Conservation (phyloP, 441 rosid species). For the Omphalea diandra region DNA sequence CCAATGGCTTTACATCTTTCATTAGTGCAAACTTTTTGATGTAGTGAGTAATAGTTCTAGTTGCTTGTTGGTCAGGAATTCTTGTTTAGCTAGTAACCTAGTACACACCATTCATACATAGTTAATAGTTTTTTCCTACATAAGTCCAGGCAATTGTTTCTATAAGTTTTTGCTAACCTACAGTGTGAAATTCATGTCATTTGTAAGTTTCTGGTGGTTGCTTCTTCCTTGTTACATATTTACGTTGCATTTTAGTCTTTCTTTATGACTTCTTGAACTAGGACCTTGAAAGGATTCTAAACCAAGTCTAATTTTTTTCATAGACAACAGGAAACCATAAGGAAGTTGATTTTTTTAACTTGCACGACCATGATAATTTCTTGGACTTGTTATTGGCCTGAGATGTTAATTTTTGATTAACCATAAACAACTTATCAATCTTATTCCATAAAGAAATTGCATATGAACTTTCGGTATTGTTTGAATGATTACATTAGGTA, state of each 20-base stretch:
- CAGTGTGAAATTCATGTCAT: neutral
- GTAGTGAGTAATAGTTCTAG: too few species aligned
- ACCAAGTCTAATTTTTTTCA: neutral
- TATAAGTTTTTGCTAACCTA: neutral
- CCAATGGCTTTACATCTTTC: too few species aligned
- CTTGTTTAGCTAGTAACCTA: too few species aligned
- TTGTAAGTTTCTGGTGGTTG: neutral
- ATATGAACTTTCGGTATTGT: neutral
- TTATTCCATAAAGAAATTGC: neutral
- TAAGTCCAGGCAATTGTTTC: slow-evolving; percentile 9
- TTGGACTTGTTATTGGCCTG: neutral
- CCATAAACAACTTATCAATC: neutral
- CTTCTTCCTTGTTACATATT: neutral
- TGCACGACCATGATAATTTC: neutral
- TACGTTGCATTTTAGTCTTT: neutral
- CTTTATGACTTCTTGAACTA: neutral
- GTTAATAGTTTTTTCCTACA: too few species aligned
- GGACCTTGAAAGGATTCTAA: neutral
- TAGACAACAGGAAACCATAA: too few species aligned
- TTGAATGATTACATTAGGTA: neutral
- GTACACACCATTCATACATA: too few species aligned
- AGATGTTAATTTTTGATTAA: slow-evolving; percentile 1
- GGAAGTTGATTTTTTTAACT: neutral
- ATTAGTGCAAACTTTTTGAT: too few species aligned
- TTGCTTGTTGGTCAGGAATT: too few species aligned